A percentile compares a stretch with the other conserved stretches of the same genome.
Conservation (phyloP, 2,329 filamentous ascomycete species). For the Fusarium hostae region DNA sequence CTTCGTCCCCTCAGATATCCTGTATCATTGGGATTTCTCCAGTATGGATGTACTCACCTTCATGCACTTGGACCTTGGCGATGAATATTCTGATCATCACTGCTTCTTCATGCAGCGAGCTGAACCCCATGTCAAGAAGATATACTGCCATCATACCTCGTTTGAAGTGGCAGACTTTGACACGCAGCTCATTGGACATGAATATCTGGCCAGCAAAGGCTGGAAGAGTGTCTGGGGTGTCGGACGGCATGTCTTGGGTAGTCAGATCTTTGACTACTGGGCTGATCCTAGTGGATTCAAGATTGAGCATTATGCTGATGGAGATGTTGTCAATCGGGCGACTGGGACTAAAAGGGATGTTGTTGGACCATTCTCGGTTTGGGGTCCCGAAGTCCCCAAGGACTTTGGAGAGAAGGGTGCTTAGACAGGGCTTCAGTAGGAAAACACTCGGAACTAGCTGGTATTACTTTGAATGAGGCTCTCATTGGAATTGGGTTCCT, state of each 20-base stretch:
- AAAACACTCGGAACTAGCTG: neutral
- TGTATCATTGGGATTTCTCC: neutral
- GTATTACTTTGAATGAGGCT: accelerated
- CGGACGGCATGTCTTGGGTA: neutral
- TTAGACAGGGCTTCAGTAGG: accelerated
- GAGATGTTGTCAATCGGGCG: neutral
- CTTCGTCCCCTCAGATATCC: neutral
- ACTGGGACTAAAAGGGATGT: neutral
- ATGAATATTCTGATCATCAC: neutral
- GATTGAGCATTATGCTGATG: neutral
- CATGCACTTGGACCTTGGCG: neutral
- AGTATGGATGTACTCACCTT: neutral
- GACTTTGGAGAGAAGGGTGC: neutral
- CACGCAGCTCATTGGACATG: neutral
- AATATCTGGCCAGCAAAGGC: neutral
- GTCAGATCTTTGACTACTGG: neutral
- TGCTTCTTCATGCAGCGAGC: neutral
- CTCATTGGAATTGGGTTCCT: accelerated
- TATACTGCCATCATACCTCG: neutral
- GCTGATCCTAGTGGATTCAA: neutral
- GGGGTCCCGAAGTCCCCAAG: neutral
- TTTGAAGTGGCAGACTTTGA: neutral
- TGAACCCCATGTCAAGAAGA: neutral
- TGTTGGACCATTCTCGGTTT: neutral
- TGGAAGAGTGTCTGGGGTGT: neutral